Evolutionary conservation across 1,284 basidiomycete species (phyloP).

Genomic region (Cryptococcus sp.): DNA sequence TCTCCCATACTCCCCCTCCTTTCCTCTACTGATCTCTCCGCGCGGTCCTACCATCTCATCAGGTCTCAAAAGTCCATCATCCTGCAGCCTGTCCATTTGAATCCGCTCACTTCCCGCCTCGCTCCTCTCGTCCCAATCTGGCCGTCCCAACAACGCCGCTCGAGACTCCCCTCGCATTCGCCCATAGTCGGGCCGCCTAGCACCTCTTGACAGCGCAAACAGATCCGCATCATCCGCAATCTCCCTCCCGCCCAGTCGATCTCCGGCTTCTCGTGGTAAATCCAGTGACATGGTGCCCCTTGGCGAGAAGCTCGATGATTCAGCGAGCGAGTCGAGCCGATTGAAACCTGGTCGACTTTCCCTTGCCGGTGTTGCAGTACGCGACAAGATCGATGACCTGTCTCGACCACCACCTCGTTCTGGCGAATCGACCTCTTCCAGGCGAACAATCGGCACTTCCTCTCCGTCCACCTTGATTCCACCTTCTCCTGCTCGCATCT

Average conservation of each 20-base stretch:
- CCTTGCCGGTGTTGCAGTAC: neutral
- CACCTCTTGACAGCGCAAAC: conserved; percentile 25
- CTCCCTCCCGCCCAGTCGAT: conserved; percentile 19
- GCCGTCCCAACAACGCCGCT: conserved; percentile 20
- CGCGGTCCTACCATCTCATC: neutral
- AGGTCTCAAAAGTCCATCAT: neutral
- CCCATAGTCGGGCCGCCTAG: conserved; percentile 22
- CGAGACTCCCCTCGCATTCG: conserved; percentile 31
- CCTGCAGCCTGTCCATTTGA: neutral
- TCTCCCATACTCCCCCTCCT: conserved; percentile 3
- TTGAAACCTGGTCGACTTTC: neutral
- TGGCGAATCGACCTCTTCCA: neutral
- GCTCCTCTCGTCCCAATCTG: conserved; percentile 14
- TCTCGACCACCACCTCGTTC: neutral
- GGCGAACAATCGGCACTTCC: neutral
- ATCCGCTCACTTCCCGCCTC: neutral
- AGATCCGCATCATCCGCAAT: conserved; percentile 29
- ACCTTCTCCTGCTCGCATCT: neutral
- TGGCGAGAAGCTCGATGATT: neutral
- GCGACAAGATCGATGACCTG: neutral
- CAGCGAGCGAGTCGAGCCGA: neutral
- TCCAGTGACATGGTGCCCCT: conserved; percentile 17
- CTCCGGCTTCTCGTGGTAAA: conserved; percentile 5
- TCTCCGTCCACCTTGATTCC: neutral
- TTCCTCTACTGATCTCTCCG: conserved; percentile 1